Percentiles rank a stretch among this genome's conserved stretches.
These are phyloP conservation scores for Ambrosia hybrid DNA, from an alignment of 140 eudicot genomes.

Conservation along the genomic window DNA sequence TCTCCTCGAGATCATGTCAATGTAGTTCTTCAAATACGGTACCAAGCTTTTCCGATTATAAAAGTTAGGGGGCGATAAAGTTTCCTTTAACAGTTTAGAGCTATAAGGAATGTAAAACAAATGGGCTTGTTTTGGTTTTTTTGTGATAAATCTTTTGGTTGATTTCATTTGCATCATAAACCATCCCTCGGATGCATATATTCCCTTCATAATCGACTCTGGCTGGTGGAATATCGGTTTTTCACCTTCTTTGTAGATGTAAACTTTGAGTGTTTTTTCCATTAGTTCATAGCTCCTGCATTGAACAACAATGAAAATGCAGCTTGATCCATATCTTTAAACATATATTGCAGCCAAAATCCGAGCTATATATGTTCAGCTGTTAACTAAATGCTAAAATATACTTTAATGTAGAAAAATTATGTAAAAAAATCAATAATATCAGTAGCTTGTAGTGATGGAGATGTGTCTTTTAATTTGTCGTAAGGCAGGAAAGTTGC, in stretches of 20 bases:
- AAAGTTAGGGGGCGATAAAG: conserved; percentile 54
- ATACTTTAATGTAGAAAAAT: no score
- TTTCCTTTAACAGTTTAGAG: conserved; percentile 52
- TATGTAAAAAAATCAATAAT: no score
- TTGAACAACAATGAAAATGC: no score
- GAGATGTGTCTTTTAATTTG: no score
- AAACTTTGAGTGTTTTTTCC: conserved; percentile 76
- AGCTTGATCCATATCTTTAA: not conserved
- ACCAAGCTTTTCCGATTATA: conserved; percentile 51
- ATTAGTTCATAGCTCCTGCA: conserved; percentile 86
- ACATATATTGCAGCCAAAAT: conserved; percentile 1
- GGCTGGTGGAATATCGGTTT: conserved; percentile 72
- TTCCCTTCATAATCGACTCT: conserved; percentile 58
- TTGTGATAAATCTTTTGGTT: conserved; percentile 59
- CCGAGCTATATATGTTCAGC: not conserved
- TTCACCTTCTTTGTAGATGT: conserved; percentile 73
- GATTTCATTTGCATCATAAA: conserved; percentile 72
- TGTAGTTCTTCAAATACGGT: conserved; percentile 52
- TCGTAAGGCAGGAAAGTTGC: not conserved
- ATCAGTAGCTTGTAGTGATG: no score
- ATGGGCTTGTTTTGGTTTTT: conserved; percentile 55
- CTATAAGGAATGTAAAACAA: conserved; percentile 79
- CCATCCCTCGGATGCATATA: conserved; percentile 96
- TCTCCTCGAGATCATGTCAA: conserved; percentile 41
- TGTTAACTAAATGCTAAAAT: not conserved